Conservation (phyloP, 495 filamentous ascomycete species). For the Podospora appendiculata region DNA sequence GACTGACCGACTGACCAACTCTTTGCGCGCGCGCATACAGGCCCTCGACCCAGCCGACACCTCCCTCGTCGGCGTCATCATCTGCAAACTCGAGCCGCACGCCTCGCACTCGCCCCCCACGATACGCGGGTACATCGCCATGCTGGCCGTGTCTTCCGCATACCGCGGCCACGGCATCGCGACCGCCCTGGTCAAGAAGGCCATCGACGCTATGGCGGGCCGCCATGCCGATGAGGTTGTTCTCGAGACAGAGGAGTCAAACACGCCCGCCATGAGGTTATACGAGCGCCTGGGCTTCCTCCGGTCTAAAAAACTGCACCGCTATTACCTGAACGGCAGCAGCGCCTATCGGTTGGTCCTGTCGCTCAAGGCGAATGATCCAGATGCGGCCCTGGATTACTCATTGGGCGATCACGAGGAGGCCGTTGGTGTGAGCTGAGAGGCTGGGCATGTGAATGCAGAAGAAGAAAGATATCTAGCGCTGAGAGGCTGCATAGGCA, state of each 20-base stretch:
- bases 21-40: conserved; percentile 25
- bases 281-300: conserved; percentile 94
- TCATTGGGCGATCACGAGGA: conserved; percentile 12
- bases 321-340: conserved; percentile 96
- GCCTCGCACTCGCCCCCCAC: conserved; percentile 60
- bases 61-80: conserved; percentile 74
- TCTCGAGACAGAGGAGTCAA: conserved; percentile 94
- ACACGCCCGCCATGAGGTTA: conserved; percentile 82
- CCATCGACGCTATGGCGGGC: conserved; percentile 85
- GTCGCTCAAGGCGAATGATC: conserved; percentile 55
- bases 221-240: conserved; percentile 88
- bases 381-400: conserved; percentile 17
- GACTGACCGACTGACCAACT: neutral
- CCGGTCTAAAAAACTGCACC: conserved; percentile 83
- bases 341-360: conserved; percentile 85
- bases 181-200: conserved; percentile 78
- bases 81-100: conserved; percentile 91
- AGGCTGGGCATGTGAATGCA: neutral
- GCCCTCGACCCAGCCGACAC: conserved; percentile 53
- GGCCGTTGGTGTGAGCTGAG: conserved; percentile 2
- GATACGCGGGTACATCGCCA: conserved; percentile 92
- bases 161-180: conserved; percentile 86
- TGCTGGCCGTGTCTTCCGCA: conserved; percentile 79
- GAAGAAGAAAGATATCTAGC: neutral
- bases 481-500: too few relatives aligned